phyloP scores from a whole-genome alignment of 192 early-diverging fungal genomes.

The Umbelopsis ramanniana region DNA sequence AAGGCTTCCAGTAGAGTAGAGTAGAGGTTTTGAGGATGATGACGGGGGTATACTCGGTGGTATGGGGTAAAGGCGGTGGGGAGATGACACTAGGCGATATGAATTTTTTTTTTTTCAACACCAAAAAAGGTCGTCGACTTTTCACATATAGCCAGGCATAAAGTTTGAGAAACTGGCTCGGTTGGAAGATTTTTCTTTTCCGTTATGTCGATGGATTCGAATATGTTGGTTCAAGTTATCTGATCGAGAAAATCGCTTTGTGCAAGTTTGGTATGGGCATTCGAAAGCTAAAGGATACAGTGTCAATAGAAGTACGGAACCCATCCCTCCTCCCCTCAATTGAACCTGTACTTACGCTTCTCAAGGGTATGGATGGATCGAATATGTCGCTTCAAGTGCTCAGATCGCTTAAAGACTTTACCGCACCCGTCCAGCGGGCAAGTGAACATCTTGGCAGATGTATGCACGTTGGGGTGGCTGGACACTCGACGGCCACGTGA shows the following conservation, averaged over 20 bases:
- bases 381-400: slow-evolving; percentile 64
- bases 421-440: slow-evolving; percentile 60
- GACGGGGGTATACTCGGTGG: too few relatives aligned
- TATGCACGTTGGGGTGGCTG: slow-evolving; percentile 48
- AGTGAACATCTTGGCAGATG: slow-evolving; percentile 57
- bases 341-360: slow-evolving; percentile 59
- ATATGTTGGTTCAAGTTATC: slow-evolving; percentile 64
- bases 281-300: slow-evolving; percentile 44
- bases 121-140: too few relatives aligned
- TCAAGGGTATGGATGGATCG: slow-evolving; percentile 65
- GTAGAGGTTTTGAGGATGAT: too few relatives aligned
- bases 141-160: slow-evolving; percentile 17
- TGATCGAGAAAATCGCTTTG: slow-evolving; percentile 60
- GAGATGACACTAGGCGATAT: not conserved
- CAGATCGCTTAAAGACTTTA: slow-evolving; percentile 63
- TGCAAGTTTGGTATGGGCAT: slow-evolving; percentile 56
- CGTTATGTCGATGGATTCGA: slow-evolving; percentile 58
- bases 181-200: slow-evolving; percentile 18
- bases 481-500: slow-evolving; percentile 61
- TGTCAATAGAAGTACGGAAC: too few relatives aligned
- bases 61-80: not conserved
- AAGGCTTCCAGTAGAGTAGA: too few relatives aligned
- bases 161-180: slow-evolving; percentile 18
- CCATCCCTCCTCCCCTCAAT: too few relatives aligned
- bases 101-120: not conserved